Evolutionary conservation across 257 asterid genomes (phyloP), one percentile per base, ranked within the genome.

Genomic region (Solanum pennellii): DNA sequence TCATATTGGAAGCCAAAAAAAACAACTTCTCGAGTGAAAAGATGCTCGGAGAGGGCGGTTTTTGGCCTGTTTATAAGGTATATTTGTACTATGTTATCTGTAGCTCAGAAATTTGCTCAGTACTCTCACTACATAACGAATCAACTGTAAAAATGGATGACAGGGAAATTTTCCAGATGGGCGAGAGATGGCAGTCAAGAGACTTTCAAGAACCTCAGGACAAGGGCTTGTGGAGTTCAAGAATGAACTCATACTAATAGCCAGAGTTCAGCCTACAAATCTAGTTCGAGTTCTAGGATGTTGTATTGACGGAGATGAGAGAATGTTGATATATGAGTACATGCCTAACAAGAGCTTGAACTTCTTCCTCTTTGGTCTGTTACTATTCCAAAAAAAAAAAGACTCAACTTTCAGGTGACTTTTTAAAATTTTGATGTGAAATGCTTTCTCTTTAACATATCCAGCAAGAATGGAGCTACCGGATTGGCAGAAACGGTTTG

Each of bases 31-130:
- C 95, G n/a, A 52, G 69, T 1, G 82, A 82, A 47, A 69, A 90
- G 45, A 93, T 91, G 89, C 92, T 94, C 21, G 96, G 95, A 86
- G 85, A 91, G 89, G 96, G 96, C 69, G 98, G 95, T 86, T 94
- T 93, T 86, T 94, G 95, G 86, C 89, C 94, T 35, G 96, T 93
- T 82, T 75, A 75, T 75, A 75, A 23, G 83, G 83, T 41, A 41
- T 23, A 75, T 12, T 6, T 23, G 52, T 25, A 75, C 10, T 15
- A 9, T 6, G 23, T 7, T 52, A 49, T 49, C 15, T 49, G 21
- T 49, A 52, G 23, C 62, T 16, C 60, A 16, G 60, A 52, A 0
- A 52, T 16, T 52, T 52, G 27, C n/a, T 6, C 27, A 69, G 15
- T 44, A 13, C 31, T 12, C 29, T 27, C 42, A 42, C 7, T 52